Percentiles rank a stretch among this genome's conserved stretches.
Evolutionary conservation across 768 basidiomycete species (phyloP).

Genomic region (Suillus spraguei): DNA sequence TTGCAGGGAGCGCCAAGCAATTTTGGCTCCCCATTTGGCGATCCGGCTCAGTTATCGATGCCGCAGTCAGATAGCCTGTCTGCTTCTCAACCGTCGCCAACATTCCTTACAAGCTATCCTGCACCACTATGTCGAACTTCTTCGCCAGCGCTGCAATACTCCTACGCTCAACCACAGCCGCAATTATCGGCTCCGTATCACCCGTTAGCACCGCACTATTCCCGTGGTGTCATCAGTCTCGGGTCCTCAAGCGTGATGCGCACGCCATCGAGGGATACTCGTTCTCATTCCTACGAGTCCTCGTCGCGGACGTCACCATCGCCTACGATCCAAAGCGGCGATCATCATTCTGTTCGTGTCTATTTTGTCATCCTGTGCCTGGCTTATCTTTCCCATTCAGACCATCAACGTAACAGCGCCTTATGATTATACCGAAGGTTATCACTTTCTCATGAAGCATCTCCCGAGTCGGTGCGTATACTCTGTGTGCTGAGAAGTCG

Average conservation of each 20-base stretch:
- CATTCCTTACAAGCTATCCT: slow-evolving; percentile 33
- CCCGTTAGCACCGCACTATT: slow-evolving; percentile 45
- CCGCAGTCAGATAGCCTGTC: slow-evolving; percentile 34
- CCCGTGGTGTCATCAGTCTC: slow-evolving; percentile 49
- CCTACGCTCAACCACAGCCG: slow-evolving; percentile 28
- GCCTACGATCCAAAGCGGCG: slow-evolving; percentile 41
- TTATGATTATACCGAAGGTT: slow-evolving; percentile 95
- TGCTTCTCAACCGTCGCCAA: slow-evolving; percentile 29
- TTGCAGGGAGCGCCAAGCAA: slow-evolving; percentile 19
- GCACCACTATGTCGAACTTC: slow-evolving; percentile 34
- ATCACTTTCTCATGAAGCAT: slow-evolving; percentile 96
- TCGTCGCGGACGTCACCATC: slow-evolving; percentile 43
- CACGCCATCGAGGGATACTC: slow-evolving; percentile 28
- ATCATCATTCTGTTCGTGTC: slow-evolving; percentile 31
- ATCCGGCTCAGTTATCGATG: slow-evolving; percentile 34
- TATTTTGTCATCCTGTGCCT: slow-evolving; percentile 17
- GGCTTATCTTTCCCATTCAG: slow-evolving; percentile 55
- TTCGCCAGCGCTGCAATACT: slow-evolving; percentile 43
- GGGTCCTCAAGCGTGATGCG: slow-evolving; percentile 37
- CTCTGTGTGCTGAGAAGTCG: slow-evolving; percentile 34
- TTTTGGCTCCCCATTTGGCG: slow-evolving; percentile 27
- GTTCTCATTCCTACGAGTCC: slow-evolving; percentile 28
- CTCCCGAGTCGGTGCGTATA: slow-evolving; percentile 75
- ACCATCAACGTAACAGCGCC: slow-evolving; percentile 66
- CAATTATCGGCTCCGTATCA: slow-evolving; percentile 28